Base-by-base conservation (phyloP, 225 moss, liverwort and hornwort genomes). In the Physcomitrium patens region DNA sequence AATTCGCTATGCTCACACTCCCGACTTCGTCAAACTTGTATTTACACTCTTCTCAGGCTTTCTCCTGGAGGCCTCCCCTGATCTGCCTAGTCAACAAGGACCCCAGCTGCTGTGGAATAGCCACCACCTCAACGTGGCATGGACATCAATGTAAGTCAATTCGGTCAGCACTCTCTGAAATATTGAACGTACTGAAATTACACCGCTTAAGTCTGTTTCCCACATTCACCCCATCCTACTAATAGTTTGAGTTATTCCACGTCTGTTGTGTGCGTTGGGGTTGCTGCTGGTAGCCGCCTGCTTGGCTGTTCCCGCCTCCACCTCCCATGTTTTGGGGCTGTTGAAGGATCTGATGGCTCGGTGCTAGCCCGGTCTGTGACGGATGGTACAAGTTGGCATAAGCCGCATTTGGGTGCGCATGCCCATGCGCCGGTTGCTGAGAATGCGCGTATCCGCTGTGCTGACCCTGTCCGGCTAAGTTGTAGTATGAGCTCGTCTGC, bases 401-500 rank as follows among this genome's bases (percentile, higher is more conserved):
- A 3, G 81, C 89, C 1, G 83, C 75, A 51, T 83, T 91, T 2
- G 95, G 95, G 68, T 95, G 93, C 3, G 73, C 51, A 56, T 94
- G 96, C 1, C 87, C 88, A 55, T 93, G 97, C 0, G 86, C 70
- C 16, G 91, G 85, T 65, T 91, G 97, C 85, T 99, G 97, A 0
- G 91, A 77, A 72, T 99, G 86, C 0, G 85, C 74, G 59, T 94
- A 99, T 12, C 80, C 90, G 49, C 86, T 91, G 76, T 95, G 97
- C 78, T 99, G 97, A 20, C 92, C 97, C 76, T 95, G 95, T 20
- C 85, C 83, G 23, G 86, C 82, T 77, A 95, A 45, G 24, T 94
- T 99, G 84, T 99, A 99, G 70, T 94, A 99, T 7, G 97, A 99
- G 73, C 89, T 93, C 56, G 90, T 84, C 81, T 90, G 97, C 91